Percentiles rank a stretch among this genome's conserved stretches.
phyloP scores from a whole-genome alignment of 2,329 filamentous ascomycete species.

The Penicillium sp. region DNA sequence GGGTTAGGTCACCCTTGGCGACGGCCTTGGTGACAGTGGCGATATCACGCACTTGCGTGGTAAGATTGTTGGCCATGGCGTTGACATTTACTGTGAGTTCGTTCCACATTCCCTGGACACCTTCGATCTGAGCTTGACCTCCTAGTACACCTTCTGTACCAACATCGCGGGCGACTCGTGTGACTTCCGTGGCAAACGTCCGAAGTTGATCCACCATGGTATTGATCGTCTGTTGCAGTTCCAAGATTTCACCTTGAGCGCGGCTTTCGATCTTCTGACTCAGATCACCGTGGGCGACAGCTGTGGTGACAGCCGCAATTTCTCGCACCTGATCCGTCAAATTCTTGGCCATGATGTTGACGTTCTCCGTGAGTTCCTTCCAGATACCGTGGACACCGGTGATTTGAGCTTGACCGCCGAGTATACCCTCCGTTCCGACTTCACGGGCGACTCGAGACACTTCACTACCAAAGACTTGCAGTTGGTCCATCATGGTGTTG shows the following conservation, averaged over 20 bases:
- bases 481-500: slow-evolving; percentile 98
- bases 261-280: slow-evolving; percentile 84
- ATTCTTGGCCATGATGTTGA: slow-evolving; percentile 85
- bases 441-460: slow-evolving; percentile 93
- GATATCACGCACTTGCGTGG: slow-evolving; percentile 92
- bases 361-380: slow-evolving; percentile 94
- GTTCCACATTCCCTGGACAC: slow-evolving; percentile 88
- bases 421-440: slow-evolving; percentile 92
- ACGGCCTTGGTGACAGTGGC: slow-evolving; percentile 76
- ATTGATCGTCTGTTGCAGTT: slow-evolving; percentile 85
- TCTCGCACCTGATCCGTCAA: slow-evolving; percentile 83
- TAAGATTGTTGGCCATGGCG: slow-evolving; percentile 86
- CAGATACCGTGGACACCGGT: slow-evolving; percentile 94
- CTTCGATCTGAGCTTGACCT: slow-evolving; percentile 81
- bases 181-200: slow-evolving; percentile 84
- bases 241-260: slow-evolving; percentile 79
- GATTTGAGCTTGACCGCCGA: slow-evolving; percentile 92
- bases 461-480: slow-evolving; percentile 95
- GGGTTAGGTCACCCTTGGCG: slow-evolving; percentile 85
- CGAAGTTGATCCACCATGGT: slow-evolving; percentile 87
- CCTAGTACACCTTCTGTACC: slow-evolving; percentile 83
- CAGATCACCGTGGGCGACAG: slow-evolving; percentile 80
- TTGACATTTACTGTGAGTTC: slow-evolving; percentile 85
- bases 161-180: slow-evolving; percentile 80
- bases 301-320: slow-evolving; percentile 83